Base-by-base conservation (phyloP, 1,139 yeast genomes). In the Lodderomyces metapsilosis region DNA sequence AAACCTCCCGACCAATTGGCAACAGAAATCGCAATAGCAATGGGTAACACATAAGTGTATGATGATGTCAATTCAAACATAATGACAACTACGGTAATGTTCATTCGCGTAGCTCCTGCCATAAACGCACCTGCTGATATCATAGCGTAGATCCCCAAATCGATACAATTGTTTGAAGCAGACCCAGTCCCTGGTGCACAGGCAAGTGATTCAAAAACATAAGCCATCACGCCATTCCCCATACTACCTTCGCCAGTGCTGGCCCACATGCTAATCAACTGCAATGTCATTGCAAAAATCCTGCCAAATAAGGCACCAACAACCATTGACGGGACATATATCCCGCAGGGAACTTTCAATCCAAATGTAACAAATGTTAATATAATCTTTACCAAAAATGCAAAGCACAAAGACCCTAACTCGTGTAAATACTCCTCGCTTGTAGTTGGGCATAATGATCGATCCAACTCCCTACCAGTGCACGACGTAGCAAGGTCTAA, bases 101-200 rank as follows among this genome's bases (percentile, higher is more conserved):
- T 80, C 86, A 80, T 80, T 46, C 85, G 62, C 1, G 86, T 80
- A 3, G 80, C 79, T 2, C 86, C 86, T 0, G 85, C 86, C 81
- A 80, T 77, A 47, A 79, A 79, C 1, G 85, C 82, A 3, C 85
- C 86, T 0, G 85, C 85, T 8, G 82, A 76, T 2, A 80, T 79
- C 80, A 80, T 78, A 3, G 84, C 75, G 56, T 80, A 80, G n/a
- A 79, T 76, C 0, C 85, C 86, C 44, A 78, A 64, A 46, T 74
- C 80, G n/a, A 74, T 64, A 56, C 78, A 63, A 5, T 55, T 51
- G 5, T 46, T 39, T 1, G 47, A 31, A n/a, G 30, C 3, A 5
- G 30, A 25, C 5, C 4, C 16, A 5, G 11, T 10, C 32, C 48
- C 46, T 6, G 41, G 52, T 4, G 44, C 42, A 48, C 52, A 63